Conservation (phyloP, 768 basidiomycete genomes). For the Auriculariales sp. region DNA sequence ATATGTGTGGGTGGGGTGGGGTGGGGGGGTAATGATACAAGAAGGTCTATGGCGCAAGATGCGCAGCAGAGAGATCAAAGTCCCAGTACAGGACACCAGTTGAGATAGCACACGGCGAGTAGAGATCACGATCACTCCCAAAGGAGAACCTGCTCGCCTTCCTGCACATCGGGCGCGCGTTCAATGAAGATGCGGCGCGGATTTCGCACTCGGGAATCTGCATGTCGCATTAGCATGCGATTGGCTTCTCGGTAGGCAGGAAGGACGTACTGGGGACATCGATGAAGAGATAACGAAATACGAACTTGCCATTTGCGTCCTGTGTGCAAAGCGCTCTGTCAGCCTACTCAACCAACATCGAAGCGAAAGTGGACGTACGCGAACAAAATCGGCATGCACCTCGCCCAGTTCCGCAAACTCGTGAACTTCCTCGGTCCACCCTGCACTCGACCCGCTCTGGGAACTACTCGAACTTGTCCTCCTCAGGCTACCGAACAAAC, state of each 20-base stretch:
- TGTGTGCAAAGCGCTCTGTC: constrained; percentile 15
- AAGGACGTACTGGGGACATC: constrained; percentile 59
- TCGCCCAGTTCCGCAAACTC: neutral
- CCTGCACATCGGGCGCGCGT: constrained; percentile 46
- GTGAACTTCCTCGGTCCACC: constrained; percentile 60
- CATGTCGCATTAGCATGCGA: constrained; percentile 4
- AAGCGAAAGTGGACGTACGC: constrained; percentile 13
- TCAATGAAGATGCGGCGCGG: constrained; percentile 59
- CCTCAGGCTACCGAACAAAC: constrained; percentile 54
- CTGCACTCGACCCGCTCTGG: constrained; percentile 69
- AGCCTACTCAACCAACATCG: neutral
- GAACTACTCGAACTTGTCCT: constrained; percentile 28
- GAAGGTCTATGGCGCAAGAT: too few relatives aligned
- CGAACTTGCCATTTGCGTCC: constrained; percentile 67
- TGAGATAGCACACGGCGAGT: too few relatives aligned
- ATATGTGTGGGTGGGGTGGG: too few relatives aligned
- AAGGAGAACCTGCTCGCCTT: constrained; percentile 56
- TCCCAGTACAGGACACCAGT: too few relatives aligned
- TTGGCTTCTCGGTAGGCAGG: constrained; percentile 10
- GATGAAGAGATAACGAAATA: constrained; percentile 61
- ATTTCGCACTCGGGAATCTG: constrained; percentile 49
- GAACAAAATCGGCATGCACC: neutral
- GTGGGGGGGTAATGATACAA: too few relatives aligned
- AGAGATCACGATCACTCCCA: too few relatives aligned
- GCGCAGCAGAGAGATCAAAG: too few relatives aligned